Evolutionary conservation across 352 stramenopile genomes (phyloP).

Genomic region (Aphanomyces astaci): DNA sequence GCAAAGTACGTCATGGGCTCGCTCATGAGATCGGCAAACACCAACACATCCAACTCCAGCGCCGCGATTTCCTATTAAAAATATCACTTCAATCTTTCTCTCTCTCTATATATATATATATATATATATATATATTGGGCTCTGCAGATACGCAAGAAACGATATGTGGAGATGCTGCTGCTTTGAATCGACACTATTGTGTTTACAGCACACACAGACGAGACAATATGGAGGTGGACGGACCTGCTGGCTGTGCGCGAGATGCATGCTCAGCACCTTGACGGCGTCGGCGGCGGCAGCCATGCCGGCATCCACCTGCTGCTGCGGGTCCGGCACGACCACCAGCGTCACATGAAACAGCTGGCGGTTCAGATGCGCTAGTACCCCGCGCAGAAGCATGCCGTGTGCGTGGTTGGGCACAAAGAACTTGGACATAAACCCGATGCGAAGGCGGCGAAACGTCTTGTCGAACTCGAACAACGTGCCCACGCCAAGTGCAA

Average conservation of each 20-base stretch:
- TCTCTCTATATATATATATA: too few species aligned
- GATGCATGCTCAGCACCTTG: constrained; percentile 24
- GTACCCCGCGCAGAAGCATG: constrained; percentile 43
- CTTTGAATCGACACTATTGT: too few species aligned
- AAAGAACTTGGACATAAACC: constrained; percentile 57
- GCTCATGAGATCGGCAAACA: constrained; percentile 47
- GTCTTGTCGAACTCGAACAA: neutral
- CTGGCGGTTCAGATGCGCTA: constrained; percentile 28
- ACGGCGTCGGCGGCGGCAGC: constrained; percentile 29
- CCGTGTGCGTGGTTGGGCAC: constrained; percentile 41
- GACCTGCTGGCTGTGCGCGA: constrained; percentile 10
- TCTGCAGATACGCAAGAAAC: too few species aligned
- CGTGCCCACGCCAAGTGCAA: constrained; percentile 7
- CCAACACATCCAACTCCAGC: constrained; percentile 35
- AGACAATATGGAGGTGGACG: too few species aligned
- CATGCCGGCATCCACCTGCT: constrained; percentile 28
- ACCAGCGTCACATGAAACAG: constrained; percentile 10
- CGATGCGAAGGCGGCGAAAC: constrained; percentile 26
- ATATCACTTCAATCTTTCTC: too few species aligned
- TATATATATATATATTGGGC: too few species aligned
- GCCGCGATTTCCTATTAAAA: constrained; percentile 21
- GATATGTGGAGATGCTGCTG: too few species aligned
- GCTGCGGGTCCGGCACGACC: constrained; percentile 21
- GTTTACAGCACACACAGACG: too few species aligned
- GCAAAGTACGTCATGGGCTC: constrained; percentile 44